These are phyloP conservation scores for Debaryomyces prosopidis DNA, from an alignment of 805 yeast genomes.

Conservation along the genomic window DNA sequence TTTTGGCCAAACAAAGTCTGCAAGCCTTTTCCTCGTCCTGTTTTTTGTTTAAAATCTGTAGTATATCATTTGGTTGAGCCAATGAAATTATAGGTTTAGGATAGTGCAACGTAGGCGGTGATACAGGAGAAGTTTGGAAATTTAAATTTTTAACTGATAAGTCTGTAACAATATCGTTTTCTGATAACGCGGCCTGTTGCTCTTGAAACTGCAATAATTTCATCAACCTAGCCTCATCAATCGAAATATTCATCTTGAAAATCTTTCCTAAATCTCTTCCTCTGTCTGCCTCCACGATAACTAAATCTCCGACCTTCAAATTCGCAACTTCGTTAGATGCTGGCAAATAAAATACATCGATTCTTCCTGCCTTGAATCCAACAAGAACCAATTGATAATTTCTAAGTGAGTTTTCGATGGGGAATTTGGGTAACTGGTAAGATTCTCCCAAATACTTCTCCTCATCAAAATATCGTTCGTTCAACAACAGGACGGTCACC, in stretches of 20 bases:
- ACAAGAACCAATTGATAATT: conserved; percentile 54
- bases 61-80: conserved; percentile 63
- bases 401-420: conserved; percentile 36
- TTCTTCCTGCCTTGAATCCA: conserved; percentile 75
- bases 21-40: conserved; percentile 73
- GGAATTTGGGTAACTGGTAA: conserved; percentile 37
- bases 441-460: conserved; percentile 27
- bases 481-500: conserved; percentile 29
- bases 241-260: conserved; percentile 54
- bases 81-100: conserved; percentile 68
- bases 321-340: conserved; percentile 17
- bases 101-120: conserved; percentile 53
- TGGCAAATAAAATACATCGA: conserved; percentile 74
- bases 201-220: conserved; percentile 68
- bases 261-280: conserved; percentile 77
- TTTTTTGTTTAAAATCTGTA: conserved; percentile 56
- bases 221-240: conserved; percentile 67
- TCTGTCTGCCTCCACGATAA: conserved; percentile 82
- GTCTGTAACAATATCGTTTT: conserved; percentile 20
- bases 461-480: conserved; percentile 30
- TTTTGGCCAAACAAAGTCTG: conserved; percentile 57
- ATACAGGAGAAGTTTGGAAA: conserved; percentile 11
- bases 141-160: conserved; percentile 25
- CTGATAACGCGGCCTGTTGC: conserved; percentile 63
- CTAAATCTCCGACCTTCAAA: conserved; percentile 61